These are phyloP conservation scores for Exophiala sp. DNA, from an alignment of 2,329 filamentous ascomycete genomes.

Conservation along the genomic window DNA sequence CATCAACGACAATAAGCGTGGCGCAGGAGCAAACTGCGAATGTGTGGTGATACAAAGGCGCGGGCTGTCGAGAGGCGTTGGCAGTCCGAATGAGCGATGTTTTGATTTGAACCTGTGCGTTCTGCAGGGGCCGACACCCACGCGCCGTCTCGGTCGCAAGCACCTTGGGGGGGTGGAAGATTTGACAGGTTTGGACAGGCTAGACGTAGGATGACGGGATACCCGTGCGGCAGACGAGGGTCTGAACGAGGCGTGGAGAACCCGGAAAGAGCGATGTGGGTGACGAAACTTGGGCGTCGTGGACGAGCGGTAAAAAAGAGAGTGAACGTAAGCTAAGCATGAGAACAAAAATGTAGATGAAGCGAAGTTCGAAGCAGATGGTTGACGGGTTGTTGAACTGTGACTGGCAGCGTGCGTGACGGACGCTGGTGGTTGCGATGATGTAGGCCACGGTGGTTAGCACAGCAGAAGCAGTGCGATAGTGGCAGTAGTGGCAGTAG, in stretches of 20 bases:
- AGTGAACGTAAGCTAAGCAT: background rate
- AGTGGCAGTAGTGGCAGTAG: background rate
- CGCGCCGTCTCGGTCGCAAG: constrained; percentile 15
- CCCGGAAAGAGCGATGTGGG: constrained; percentile 13
- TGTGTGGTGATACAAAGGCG: background rate
- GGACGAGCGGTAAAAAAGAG: background rate
- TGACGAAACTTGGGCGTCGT: background rate
- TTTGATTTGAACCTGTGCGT: constrained; percentile 8
- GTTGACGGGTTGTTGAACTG: background rate
- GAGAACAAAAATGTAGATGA: background rate
- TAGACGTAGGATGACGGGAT: constrained; percentile 6
- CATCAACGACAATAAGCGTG: constrained; percentile 19
- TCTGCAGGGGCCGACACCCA: constrained; percentile 8
- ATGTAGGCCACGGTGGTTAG: background rate
- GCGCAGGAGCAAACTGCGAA: constrained; percentile 1
- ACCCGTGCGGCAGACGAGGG: background rate
- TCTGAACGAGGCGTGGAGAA: background rate
- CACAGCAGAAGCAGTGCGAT: background rate
- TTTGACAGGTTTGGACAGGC: constrained; percentile 8
- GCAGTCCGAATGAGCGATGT: constrained; percentile 4
- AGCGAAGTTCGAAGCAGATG: constrained; percentile 3
- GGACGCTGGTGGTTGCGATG: constrained; percentile 1
- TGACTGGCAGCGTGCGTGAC: constrained; percentile 1
- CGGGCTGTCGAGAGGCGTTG: background rate
- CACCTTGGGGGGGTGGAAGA: constrained; percentile 1